Conservation (phyloP, 805 yeast genomes). For the Cyberlindnera samutprakarnensis region DNA sequence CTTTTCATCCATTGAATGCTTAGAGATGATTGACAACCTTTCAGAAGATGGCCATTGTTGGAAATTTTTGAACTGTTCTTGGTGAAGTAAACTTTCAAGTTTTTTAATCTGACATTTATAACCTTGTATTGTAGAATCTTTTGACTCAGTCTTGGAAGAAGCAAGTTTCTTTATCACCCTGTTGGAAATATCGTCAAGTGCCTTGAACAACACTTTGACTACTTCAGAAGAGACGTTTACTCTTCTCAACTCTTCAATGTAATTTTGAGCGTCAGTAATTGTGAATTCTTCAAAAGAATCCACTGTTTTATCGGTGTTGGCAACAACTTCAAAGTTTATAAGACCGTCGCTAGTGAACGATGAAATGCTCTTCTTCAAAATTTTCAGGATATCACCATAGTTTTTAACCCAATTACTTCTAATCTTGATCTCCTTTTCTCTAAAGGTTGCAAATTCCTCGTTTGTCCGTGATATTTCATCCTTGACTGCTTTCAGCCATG, state of each 20-base stretch:
- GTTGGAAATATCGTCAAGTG: conserved; percentile 29
- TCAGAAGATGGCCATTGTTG: conserved; percentile 33
- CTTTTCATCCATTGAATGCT: conserved; percentile 9
- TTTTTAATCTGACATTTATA: conserved; percentile 68
- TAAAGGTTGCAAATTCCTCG: conserved; percentile 50
- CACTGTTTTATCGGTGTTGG: conserved; percentile 7
- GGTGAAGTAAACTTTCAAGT: conserved; percentile 71
- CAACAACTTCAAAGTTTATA: conserved; percentile 12
- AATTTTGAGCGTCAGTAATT: conserved; percentile 26
- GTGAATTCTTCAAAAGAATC: conserved; percentile 3
- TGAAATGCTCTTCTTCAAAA: conserved; percentile 21
- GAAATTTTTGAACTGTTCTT: conserved; percentile 53
- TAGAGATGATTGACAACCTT: conserved; percentile 6
- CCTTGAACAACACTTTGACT: conserved; percentile 28
- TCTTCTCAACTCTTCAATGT: conserved; percentile 28
- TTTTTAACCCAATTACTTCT: conserved; percentile 59
- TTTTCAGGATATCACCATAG: conserved; percentile 41
- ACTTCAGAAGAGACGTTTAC: conserved; percentile 25
- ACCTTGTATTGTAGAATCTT: conserved; percentile 42
- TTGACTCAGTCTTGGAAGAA: conserved; percentile 1
- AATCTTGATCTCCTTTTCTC: conserved; percentile 46
- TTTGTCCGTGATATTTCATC: conserved; percentile 30
- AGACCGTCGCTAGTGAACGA: conserved; percentile 16
- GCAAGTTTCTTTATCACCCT: conserved; percentile 16
- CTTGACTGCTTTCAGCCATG: conserved; percentile 39